Base-by-base conservation (phyloP, 148 eudicot species). In the Limonium bicolor region DNA sequence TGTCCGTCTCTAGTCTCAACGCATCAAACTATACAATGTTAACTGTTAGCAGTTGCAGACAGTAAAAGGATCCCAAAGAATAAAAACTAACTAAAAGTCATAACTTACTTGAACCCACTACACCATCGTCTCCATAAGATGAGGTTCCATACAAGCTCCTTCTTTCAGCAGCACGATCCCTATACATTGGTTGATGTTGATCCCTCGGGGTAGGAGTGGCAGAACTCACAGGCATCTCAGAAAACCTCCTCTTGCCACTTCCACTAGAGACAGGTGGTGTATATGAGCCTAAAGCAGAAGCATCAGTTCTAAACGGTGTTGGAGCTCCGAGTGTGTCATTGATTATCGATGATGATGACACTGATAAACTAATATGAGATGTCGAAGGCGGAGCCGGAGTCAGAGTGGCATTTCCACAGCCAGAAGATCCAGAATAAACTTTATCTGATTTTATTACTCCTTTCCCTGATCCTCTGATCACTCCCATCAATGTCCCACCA, bases 81-180 rank as follows among this genome's bases (percentile, higher is more conserved):
- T 15, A 42, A n/a, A 49, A 38, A 7, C 27, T 25, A 41, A 54
- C 35, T 23, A 13, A 4, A 13, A 52, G 17, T 18, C 44, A 64
- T 17, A 22, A 61, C 96, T 84, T 90, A 84, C 97, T 69, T 77
- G 93, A 58, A 66, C 84, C 86, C 32, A 60, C 82, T 29, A 46
- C 41, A 49, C 68, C 77, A 40, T 75, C 76, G 49, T 80, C 81
- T 43, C 74, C 83, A 61, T 70, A 67, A 45, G 86, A 67, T 21
- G 69, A 46, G 6, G 86, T 72, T 37, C 95, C 93, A 57, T 90
- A 90, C 73, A 90, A 80, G 55, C 66, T 90, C 65, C 97, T 82
- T 64, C 97, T 61, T 64, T 90, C 97, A 23, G 97, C 97, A 13
- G 97, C 97, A 43, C 97, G 97, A 49, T 90, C 97, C 40, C 97